Evolutionary conservation across 1,284 basidiomycete species (phyloP).

Genomic region (Irpex lacteus): DNA sequence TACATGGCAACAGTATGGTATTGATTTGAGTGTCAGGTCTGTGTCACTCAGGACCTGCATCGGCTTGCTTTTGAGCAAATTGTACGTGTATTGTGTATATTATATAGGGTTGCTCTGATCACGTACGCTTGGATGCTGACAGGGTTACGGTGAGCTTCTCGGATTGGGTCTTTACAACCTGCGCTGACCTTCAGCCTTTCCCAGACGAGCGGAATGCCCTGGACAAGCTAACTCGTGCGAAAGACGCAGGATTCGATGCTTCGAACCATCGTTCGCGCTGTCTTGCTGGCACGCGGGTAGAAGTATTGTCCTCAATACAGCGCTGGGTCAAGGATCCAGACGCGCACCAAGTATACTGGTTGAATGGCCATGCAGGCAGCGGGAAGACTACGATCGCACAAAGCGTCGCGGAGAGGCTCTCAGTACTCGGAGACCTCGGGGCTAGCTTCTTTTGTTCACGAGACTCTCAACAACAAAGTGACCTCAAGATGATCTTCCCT

Average conservation of each 20-base stretch:
- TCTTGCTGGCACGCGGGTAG: not conserved
- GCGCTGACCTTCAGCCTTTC: not conserved
- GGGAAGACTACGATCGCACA: conserved; percentile 18
- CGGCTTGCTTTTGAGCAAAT: not conserved
- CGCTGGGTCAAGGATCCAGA: not conserved
- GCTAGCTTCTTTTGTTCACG: conserved; percentile 33
- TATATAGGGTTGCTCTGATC: not conserved
- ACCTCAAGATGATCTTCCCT: conserved; percentile 20
- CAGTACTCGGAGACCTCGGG: conserved; percentile 16
- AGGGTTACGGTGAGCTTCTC: conserved; percentile 6
- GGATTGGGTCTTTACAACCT: not conserved
- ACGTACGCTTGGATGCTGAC: conserved; percentile 22
- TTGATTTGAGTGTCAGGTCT: not conserved
- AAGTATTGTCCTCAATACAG: not conserved
- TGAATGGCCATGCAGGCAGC: conserved; percentile 16
- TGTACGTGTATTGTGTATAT: conserved; percentile 4
- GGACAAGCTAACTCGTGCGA: not conserved
- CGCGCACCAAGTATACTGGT: conserved; percentile 10
- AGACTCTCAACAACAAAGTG: conserved; percentile 16
- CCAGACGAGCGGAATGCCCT: not conserved
- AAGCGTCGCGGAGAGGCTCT: not conserved
- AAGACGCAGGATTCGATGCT: not conserved
- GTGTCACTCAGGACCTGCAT: not conserved
- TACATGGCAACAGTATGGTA: not conserved
- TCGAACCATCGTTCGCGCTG: not conserved